These are phyloP conservation scores for baker's yeast (Saccharomyces cerevisiae) DNA, from an alignment of 805 yeast genomes.

Conservation along the genomic window DNA sequence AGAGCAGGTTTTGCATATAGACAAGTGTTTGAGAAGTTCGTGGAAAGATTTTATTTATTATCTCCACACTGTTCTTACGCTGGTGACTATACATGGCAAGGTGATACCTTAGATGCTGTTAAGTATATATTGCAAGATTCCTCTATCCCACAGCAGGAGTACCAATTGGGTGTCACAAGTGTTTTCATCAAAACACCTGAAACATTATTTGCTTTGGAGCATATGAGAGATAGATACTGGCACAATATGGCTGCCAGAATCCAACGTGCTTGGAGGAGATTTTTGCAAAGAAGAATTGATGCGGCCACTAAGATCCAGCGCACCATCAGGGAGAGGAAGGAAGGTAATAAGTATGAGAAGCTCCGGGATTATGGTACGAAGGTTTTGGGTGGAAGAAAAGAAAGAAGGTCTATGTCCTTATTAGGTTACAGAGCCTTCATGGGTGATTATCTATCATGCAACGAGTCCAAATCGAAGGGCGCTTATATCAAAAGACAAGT, in stretches of 20 bases:
- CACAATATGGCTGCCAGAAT: slow-evolving; percentile 92
- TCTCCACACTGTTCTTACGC: slow-evolving; percentile 89
- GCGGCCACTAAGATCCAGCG: slow-evolving; percentile 74
- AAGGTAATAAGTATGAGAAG: slow-evolving; percentile 76
- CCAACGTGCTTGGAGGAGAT: slow-evolving; percentile 89
- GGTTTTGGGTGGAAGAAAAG: slow-evolving; percentile 64
- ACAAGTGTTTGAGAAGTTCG: slow-evolving; percentile 89
- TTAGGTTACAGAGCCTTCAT: slow-evolving; percentile 76
- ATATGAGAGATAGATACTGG: slow-evolving; percentile 93
- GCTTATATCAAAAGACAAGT: slow-evolving; percentile 56
- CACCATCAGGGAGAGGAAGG: slow-evolving; percentile 68
- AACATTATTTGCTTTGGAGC: slow-evolving; percentile 85
- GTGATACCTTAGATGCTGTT: slow-evolving; percentile 44
- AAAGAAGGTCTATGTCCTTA: slow-evolving; percentile 78
- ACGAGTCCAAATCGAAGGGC: slow-evolving; percentile 65
- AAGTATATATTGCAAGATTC: slow-evolving; percentile 43
- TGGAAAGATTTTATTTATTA: slow-evolving; percentile 78
- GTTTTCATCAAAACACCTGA: slow-evolving; percentile 94
- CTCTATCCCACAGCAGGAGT: slow-evolving; percentile 67
- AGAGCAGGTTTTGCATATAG: slow-evolving; percentile 97
- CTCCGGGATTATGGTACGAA: slow-evolving; percentile 74
- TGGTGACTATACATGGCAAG: slow-evolving; percentile 58
- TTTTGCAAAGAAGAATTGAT: slow-evolving; percentile 66
- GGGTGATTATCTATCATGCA: slow-evolving; percentile 86
- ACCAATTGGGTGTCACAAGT: slow-evolving; percentile 82